Conservation (phyloP, 1,284 basidiomycete species). For the Waitea zeae region DNA sequence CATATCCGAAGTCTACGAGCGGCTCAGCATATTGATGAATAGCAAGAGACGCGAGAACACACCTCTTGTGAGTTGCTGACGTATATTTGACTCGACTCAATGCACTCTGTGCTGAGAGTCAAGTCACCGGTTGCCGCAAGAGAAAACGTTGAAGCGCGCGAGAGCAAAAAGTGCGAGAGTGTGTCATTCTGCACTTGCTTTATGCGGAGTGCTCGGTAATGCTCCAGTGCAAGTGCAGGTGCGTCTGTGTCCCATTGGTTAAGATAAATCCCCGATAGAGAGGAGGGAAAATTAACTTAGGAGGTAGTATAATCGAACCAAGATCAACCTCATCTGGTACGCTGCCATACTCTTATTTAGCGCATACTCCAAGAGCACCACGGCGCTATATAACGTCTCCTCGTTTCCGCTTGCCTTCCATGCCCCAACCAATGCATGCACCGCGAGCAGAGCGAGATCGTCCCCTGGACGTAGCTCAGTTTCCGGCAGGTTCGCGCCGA, state of each 20-base stretch:
- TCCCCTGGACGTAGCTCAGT: conserved; percentile 82
- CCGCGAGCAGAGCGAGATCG: conserved; percentile 64
- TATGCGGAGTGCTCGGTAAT: conserved; percentile 57
- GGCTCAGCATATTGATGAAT: conserved; percentile 5
- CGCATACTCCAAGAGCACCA: conserved; percentile 52
- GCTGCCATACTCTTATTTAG: conserved; percentile 58
- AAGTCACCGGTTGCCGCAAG: conserved; percentile 53
- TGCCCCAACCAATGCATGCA: conserved; percentile 45
- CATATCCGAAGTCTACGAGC: conserved; percentile 54
- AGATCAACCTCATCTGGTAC: conserved; percentile 56
- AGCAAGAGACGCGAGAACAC: conserved; percentile 5
- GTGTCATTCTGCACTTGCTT: conserved; percentile 80
- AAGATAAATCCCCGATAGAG: neutral
- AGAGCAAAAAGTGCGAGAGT: conserved; percentile 62
- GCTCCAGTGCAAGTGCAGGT: conserved; percentile 49
- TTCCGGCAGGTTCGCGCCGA: conserved; percentile 46
- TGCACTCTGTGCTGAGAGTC: conserved; percentile 50
- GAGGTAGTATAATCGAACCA: conserved; percentile 64
- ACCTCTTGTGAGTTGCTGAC: conserved; percentile 62
- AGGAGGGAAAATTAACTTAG: conserved; percentile 49
- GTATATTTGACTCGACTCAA: conserved; percentile 67
- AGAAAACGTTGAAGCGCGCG: conserved; percentile 67
- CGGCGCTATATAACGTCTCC: conserved; percentile 43
- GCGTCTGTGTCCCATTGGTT: too few relatives aligned
- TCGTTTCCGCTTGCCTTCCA: conserved; percentile 41